Conservation (phyloP, 208 protist species). For the Trypanosoma lewisi region DNA sequence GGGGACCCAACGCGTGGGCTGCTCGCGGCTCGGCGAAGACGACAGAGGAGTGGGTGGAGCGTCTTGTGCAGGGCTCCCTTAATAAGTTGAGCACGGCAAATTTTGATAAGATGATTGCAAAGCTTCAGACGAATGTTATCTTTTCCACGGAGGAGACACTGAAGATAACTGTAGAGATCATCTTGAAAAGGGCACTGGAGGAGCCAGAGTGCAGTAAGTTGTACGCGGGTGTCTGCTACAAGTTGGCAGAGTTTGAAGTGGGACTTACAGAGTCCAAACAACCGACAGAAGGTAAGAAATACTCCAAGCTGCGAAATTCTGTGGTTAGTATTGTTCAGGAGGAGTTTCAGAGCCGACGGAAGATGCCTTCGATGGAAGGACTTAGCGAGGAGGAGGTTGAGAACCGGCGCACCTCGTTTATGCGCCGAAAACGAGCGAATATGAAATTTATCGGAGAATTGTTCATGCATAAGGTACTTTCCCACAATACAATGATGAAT, state of each 20-base stretch:
- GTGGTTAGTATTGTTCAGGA: conserved; percentile 56
- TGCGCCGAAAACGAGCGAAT: conserved; percentile 84
- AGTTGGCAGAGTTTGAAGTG: conserved; percentile 76
- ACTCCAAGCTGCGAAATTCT: conserved; percentile 74
- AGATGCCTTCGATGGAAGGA: conserved; percentile 27
- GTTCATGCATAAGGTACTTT: conserved; percentile 75
- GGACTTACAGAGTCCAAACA: conserved; percentile 21
- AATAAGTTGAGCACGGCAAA: conserved; percentile 84
- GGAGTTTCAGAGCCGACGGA: conserved; percentile 54
- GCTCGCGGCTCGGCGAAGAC: conserved; percentile 64
- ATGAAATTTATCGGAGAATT: conserved; percentile 88
- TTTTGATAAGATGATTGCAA: conserved; percentile 57
- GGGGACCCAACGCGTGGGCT: conserved; percentile 80
- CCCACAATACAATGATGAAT: conserved; percentile 59
- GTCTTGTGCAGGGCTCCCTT: conserved; percentile 73
- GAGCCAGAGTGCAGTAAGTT: conserved; percentile 83
- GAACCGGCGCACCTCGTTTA: conserved; percentile 47
- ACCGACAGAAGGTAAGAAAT: conserved; percentile 22
- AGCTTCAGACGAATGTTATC: conserved; percentile 60
- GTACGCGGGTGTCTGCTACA: conserved; percentile 78
- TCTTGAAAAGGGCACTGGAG: conserved; percentile 84
- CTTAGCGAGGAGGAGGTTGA: conserved; percentile 69
- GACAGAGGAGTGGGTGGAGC: conserved; percentile 78
- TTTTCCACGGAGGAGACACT: conserved; percentile 62
- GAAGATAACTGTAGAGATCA: conserved; percentile 59